Evolutionary conservation across 345 rosid species (phyloP), one percentile per base, ranked within the genome.

Genomic region (Gossypium herbaceum): DNA sequence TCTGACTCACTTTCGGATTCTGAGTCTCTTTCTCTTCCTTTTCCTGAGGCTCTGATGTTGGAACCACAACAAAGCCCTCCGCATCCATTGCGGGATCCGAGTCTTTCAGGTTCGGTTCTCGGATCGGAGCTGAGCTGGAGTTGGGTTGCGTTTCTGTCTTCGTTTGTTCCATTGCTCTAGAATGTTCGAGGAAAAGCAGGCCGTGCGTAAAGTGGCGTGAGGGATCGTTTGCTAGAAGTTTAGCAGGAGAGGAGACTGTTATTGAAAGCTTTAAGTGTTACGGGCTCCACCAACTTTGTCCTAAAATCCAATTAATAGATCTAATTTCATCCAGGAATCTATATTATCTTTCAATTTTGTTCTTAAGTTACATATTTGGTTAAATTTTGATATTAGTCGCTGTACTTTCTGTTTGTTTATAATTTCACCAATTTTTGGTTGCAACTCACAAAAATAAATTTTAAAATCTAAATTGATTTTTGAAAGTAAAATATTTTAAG

Each of bases 31-130:
- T 64, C 51, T 75, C 75, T 39, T 86, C 64, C 17, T 62, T 63
- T 41, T 70, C 61, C 41, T 75, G 75, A 45, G 87, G 76, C 12
- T 84, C 89, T 55, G 82, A 74, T 25, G 74, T 75, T 74, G 75
- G 74, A 65, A 20, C 83, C 45, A 75, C 47, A 24, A 65, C 76
- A 56, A 73, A 72, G 48, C 72, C 85, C 7, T 76, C 84, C 50
- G 76, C 85, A 27, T 84, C 82, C 16, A 75, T 51, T 2, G 77
- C 73, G 12, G 64, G 75, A 67, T 83, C 82, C 48, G 43, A 54
- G n/a, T 77, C 63, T 69, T 73, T 73, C 9, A 71, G 76, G 75
- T 78, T 81, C 65, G 81, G 73, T 43, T 71, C 77, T 34, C 45
- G 68, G 19, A 7, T 63, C 8, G 73, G 39, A 16, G 82, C 34